Evolutionary conservation across 2,329 filamentous ascomycete genomes (phyloP).

Genomic region (Phialophora expanda): DNA sequence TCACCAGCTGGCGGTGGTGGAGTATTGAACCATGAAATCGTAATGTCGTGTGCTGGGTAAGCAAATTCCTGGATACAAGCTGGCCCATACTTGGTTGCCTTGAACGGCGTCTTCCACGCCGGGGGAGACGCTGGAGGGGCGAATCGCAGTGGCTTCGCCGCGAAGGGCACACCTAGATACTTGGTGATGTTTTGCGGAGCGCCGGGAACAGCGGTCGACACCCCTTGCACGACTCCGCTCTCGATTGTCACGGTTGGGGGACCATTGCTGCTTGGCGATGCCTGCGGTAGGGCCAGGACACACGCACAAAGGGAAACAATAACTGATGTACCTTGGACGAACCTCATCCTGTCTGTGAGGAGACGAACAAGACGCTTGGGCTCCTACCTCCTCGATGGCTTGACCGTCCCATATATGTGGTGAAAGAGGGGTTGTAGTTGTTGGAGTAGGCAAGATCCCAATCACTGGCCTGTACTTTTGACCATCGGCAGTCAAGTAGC

Average conservation of each 20-base stretch:
- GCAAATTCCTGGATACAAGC: conserved; percentile 44
- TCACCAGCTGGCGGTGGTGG: conserved; percentile 40
- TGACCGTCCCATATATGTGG: background rate
- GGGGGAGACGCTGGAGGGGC: conserved; percentile 36
- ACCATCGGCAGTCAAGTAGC: background rate
- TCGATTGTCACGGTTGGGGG: conserved; percentile 40
- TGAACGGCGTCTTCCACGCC: conserved; percentile 34
- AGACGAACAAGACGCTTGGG: background rate
- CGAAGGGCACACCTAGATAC: conserved; percentile 45
- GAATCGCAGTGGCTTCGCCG: conserved; percentile 41
- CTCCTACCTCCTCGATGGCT: background rate
- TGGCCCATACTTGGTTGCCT: conserved; percentile 40
- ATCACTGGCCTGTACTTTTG: background rate
- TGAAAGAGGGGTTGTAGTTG: background rate
- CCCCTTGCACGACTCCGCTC: conserved; percentile 42
- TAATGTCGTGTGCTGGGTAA: conserved; percentile 41
- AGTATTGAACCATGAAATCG: conserved; percentile 39
- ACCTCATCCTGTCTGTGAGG: background rate
- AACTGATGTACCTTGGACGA: background rate
- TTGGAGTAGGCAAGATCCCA: background rate
- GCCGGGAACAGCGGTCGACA: conserved; percentile 39
- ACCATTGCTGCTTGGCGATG: conserved; percentile 2
- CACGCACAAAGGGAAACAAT: background rate
- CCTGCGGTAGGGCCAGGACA: conserved; percentile 2
- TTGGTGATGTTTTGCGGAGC: conserved; percentile 40